A percentile compares a stretch with the other conserved stretches of the same genome.
phyloP scores from a whole-genome alignment of 2,329 filamentous ascomycete species.

The Fusarium sp. region DNA sequence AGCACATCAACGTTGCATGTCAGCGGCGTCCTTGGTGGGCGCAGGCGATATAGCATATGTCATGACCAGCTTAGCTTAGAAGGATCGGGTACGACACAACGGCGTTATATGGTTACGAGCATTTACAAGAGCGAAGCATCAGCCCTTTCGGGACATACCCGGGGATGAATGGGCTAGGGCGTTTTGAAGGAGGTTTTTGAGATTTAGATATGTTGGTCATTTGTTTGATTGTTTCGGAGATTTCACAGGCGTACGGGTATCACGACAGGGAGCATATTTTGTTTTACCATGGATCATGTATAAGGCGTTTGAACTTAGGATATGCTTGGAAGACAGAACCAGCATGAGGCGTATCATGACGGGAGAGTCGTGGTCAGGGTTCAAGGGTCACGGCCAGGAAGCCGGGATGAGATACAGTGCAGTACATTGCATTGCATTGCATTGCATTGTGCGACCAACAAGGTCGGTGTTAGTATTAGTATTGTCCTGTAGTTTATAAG shows the following conservation, averaged over 20 bases:
- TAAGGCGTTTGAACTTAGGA: conserved; percentile 13
- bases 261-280: conserved; percentile 16
- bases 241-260: conserved; percentile 21
- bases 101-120: conserved; percentile 37
- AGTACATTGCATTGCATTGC: conserved; percentile 8
- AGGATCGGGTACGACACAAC: conserved; percentile 16
- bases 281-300: conserved; percentile 6
- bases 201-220: not conserved
- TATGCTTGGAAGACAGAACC: conserved; percentile 39
- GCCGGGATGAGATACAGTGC: not conserved
- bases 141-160: conserved; percentile 24
- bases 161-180: conserved; percentile 21
- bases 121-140: conserved; percentile 41
- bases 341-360: conserved; percentile 25
- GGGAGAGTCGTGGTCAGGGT: conserved; percentile 1
- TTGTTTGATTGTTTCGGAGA: not conserved
- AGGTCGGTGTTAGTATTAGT: conserved; percentile 15
- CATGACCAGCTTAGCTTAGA: conserved; percentile 8
- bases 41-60: conserved; percentile 17
- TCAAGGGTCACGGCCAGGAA: conserved; percentile 8
- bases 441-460: conserved; percentile 17
- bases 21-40: conserved; percentile 9
- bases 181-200: conserved; percentile 14
- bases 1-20: not conserved
- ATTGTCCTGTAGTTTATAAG: conserved; percentile 27